phyloP scores from a whole-genome alignment of 495 filamentous ascomycete genomes.

The Aspergillus campestris region DNA sequence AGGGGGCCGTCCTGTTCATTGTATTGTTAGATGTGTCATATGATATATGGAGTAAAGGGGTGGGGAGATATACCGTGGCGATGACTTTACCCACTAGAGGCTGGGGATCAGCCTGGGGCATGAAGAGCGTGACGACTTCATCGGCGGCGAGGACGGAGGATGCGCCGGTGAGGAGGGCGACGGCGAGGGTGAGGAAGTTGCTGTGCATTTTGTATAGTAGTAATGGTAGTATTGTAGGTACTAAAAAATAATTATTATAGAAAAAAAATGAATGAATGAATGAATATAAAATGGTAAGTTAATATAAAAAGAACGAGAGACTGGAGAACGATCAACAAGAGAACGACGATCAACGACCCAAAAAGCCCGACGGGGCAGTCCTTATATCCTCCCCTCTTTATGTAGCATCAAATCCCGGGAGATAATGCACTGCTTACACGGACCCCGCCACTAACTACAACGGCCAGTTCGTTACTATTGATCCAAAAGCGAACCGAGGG shows the following conservation, averaged over 20 bases:
- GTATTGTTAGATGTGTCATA: background rate
- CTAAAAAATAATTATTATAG: conserved; percentile 4
- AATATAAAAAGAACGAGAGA: background rate
- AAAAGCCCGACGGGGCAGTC: background rate
- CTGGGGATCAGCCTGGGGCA: conserved; percentile 12
- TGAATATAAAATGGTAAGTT: conserved; percentile 1
- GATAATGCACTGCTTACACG: too few species aligned
- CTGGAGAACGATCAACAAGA: background rate
- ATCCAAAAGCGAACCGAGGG: too few species aligned
- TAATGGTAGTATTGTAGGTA: conserved; percentile 3
- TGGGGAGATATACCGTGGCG: conserved; percentile 11
- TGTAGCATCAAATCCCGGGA: too few species aligned
- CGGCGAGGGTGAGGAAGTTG: conserved; percentile 9
- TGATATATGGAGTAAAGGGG: background rate
- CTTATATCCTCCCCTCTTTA: background rate
- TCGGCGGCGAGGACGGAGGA: conserved; percentile 22
- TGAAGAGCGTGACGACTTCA: conserved; percentile 18
- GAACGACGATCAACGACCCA: background rate
- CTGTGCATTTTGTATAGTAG: conserved; percentile 18
- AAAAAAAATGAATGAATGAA: conserved; percentile 2
- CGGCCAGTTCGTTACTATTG: too few species aligned
- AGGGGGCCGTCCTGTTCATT: conserved; percentile 2
- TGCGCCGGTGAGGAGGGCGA: conserved; percentile 21
- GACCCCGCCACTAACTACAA: too few species aligned
- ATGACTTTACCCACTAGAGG: conserved; percentile 12